These are phyloP conservation scores for Coemansia sp. DNA, from an alignment of 192 early-diverging fungal genomes.

Conservation along the genomic window DNA sequence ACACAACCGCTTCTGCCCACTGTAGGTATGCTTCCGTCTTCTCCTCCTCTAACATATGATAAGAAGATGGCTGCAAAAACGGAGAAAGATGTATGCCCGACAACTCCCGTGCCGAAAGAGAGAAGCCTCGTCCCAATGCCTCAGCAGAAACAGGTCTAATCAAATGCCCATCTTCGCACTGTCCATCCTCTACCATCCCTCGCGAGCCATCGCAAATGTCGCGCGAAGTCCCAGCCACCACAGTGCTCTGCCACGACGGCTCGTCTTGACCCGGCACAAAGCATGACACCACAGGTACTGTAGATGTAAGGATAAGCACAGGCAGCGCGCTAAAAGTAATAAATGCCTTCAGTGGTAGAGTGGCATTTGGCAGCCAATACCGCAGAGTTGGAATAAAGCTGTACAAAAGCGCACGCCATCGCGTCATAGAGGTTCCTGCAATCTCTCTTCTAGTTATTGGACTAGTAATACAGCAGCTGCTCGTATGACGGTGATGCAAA, in stretches of 20 bases:
- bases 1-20: conserved; percentile 30
- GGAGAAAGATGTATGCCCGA: neutral
- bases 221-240: neutral
- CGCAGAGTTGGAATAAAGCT: conserved; percentile 43
- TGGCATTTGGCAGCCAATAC: conserved; percentile 34
- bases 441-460: neutral
- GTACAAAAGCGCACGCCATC: conserved; percentile 2
- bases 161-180: neutral
- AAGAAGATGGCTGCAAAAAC: neutral
- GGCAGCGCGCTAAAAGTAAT: conserved; percentile 45
- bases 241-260: neutral
- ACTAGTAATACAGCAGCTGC: neutral
- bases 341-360: conserved; percentile 25
- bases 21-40: neutral
- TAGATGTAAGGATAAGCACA: conserved; percentile 45
- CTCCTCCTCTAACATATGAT: neutral
- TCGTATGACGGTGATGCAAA: neutral
- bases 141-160: neutral
- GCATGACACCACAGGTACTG: conserved; percentile 35
- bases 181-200: neutral
- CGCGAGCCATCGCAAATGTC: neutral
- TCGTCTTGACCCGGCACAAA: neutral
- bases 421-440: conserved; percentile 6
- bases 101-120: neutral
- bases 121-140: neutral